Conservation (phyloP, 78 protist genomes). For the Bigelowiella natans region DNA sequence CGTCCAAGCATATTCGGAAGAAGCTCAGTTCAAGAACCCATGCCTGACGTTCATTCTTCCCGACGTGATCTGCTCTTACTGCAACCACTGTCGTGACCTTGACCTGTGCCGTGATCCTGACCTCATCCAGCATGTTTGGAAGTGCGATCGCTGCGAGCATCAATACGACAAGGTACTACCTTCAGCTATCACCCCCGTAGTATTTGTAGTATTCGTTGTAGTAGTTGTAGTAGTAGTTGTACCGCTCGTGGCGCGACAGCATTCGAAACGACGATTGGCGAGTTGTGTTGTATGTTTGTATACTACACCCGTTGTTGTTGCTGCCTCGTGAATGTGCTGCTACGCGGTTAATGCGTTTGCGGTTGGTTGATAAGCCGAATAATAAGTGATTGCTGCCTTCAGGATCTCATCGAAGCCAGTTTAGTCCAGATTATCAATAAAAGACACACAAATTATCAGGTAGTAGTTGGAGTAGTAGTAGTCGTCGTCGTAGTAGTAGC, state of each 20-base stretch:
- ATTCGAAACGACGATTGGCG: not conserved
- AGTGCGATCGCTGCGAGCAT: not conserved
- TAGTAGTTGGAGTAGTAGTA: too few species aligned
- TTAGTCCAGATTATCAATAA: not conserved
- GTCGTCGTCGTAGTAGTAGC: too few species aligned
- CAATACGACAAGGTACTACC: not conserved
- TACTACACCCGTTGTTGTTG: not conserved
- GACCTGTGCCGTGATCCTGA: conserved; percentile 34
- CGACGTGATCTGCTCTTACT: conserved; percentile 56
- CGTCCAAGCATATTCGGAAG: conserved; percentile 52
- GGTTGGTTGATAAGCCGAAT: too few species aligned
- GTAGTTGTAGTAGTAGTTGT: too few species aligned
- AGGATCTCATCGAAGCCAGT: not conserved
- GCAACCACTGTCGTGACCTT: conserved; percentile 42
- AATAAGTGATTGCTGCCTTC: too few species aligned
- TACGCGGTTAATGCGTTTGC: too few species aligned
- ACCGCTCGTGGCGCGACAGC: not conserved
- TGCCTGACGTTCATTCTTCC: conserved; percentile 37
- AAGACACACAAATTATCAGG: not conserved
- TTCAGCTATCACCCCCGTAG: too few species aligned
- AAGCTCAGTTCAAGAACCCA: conserved; percentile 45
- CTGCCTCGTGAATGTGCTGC: not conserved
- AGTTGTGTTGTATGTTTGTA: not conserved
- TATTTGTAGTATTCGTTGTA: too few species aligned
- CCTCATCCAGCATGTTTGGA: not conserved